Conservation (phyloP, 371 early-diverging fungal species). For the Dichotomocladium elegans region DNA sequence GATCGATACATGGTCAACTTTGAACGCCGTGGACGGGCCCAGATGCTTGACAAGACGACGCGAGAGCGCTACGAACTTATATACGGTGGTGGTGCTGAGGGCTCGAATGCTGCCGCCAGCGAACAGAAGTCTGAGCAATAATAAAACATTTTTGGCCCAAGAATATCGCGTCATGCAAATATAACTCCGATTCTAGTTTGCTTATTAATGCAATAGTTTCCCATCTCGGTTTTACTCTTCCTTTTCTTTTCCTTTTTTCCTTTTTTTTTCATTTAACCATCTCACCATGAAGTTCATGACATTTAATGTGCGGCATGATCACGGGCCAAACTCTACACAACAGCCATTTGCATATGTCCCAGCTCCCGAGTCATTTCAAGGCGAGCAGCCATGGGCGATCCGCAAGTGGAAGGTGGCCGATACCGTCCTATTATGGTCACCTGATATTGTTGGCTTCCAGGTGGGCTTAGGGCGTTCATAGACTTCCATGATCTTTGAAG, state of each 20-base stretch:
- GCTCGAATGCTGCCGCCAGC: neutral
- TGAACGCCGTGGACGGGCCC: conserved; percentile 50
- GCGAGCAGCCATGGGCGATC: conserved; percentile 46
- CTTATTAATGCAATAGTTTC: no score
- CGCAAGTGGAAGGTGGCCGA: conserved; percentile 47
- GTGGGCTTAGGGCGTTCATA: conserved; percentile 19
- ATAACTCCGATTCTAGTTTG: conserved; percentile 3
- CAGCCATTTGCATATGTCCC: conserved; percentile 15
- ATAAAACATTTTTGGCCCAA: neutral
- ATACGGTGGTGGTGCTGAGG: conserved; percentile 29
- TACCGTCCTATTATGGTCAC: conserved; percentile 36
- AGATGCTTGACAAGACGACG: conserved; percentile 35
- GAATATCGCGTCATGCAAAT: neutral
- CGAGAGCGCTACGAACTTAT: conserved; percentile 40
- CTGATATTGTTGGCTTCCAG: conserved; percentile 45
- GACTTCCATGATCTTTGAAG: no score
- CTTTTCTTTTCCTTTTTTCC: conserved; percentile 8
- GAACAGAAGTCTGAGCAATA: neutral
- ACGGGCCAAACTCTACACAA: conserved; percentile 10
- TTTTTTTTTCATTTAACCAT: neutral
- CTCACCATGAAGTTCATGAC: conserved; percentile 34
- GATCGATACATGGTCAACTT: conserved; percentile 52
- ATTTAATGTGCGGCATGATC: conserved; percentile 42
- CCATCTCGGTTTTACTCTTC: conserved; percentile 5
- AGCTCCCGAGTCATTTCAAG: conserved; percentile 20